phyloP scores from a whole-genome alignment of 225 moss, liverwort and hornwort genomes.

The Bryum argenteum region DNA sequence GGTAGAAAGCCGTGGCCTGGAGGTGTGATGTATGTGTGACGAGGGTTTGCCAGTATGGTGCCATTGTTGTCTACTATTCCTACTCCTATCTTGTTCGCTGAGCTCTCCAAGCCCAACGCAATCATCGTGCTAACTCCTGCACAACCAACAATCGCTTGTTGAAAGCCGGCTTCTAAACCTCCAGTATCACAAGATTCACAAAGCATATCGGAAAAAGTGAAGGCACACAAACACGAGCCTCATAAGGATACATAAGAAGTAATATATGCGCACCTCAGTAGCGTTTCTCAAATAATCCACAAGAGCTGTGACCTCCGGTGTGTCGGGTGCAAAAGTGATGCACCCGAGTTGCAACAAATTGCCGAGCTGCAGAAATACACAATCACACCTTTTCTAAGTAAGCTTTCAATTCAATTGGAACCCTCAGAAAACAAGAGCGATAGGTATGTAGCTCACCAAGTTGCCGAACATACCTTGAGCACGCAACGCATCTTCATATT shows the following conservation, averaged over 20 bases:
- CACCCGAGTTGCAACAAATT: constrained; percentile 79
- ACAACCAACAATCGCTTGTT: no score
- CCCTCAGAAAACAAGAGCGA: not conserved
- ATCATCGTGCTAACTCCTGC: constrained; percentile 49
- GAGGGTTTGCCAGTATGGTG: constrained; percentile 82
- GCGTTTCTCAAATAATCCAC: constrained; percentile 62
- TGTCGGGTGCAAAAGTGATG: constrained; percentile 77
- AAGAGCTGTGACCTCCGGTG: constrained; percentile 64
- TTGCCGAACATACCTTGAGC: constrained; percentile 54
- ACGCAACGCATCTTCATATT: constrained; percentile 47
- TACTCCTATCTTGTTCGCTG: constrained; percentile 95
- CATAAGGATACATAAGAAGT: no score
- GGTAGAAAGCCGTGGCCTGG: constrained; percentile 94
- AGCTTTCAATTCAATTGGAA: not conserved
- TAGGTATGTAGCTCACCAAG: constrained; percentile 30
- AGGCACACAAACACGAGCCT: no score
- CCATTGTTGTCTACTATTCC: constrained; percentile 83
- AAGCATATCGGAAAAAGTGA: no score
- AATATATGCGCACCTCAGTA: constrained; percentile 42
- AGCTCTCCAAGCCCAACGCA: constrained; percentile 87
- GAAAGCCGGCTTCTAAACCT: no score
- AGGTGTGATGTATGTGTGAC: constrained; percentile 88
- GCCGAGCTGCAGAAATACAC: constrained; percentile 65
- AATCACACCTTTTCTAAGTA: not conserved
- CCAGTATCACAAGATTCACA: no score